Base-by-base conservation (phyloP, 352 stramenopile species). In the Sclerospora graminicola region DNA sequence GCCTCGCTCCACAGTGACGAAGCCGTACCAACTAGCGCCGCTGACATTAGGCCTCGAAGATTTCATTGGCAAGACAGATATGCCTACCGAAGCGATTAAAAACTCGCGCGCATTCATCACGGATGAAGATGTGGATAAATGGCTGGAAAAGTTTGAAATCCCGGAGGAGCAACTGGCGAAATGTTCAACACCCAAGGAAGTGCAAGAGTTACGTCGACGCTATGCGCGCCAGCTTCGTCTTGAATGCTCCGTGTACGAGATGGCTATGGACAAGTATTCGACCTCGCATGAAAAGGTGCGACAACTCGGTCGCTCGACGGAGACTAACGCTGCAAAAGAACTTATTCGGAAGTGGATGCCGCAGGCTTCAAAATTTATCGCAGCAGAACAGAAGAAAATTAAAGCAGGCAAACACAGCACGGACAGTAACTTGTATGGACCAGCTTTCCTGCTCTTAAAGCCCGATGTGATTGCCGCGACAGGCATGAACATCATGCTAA, bases 201-300 rank as follows among this genome's bases (percentile, higher is more conserved):
- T 81, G 11, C 51, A 79, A 39, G 54, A 84, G 32, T 36, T 89
- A 40, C 65, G 75, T 27, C 69, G 72, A 11, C 66, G 78, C 26
- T 87, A 85, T 43, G 78, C 78, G 40, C 72, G 77, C 13, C 78
- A 89, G 51, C 57, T 89, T 32, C 67, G 78, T 8, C 66, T 89
- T 6, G 78, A 89, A 48, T 84, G 72, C 51, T 80, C 74, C 2
- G 76, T 87, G 35, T 87, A 86, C 52, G 72, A 84, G 36, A 84
- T 89, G 74, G 76, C 78, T 4, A 63, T 85, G 53, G 69, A 82
- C 32, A 85, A 82, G 51, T 74, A 69, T 48, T 58, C 70, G 35
- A 20, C 48, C 4, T 70, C 65, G 14, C 51, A 72, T 16, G 29
- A 74, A 15, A 82, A 79, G 29, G 63, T 84, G 18, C 59, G 64